Base-by-base conservation (phyloP, 2,329 filamentous ascomycete genomes). In the Polytolypa hystricis region DNA sequence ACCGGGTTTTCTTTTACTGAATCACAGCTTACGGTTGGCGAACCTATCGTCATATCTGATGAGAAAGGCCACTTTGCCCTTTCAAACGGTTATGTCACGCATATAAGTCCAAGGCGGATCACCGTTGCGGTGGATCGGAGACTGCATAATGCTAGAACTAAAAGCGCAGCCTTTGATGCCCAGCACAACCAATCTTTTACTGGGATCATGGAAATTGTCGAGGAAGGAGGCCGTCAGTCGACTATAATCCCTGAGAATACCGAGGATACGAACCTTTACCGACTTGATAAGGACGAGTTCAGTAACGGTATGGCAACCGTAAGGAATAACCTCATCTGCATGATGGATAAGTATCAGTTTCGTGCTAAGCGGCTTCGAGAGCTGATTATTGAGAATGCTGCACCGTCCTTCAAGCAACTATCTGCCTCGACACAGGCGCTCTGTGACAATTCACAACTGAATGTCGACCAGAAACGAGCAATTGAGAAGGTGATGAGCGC, bases 221-320 rank as follows among this genome's bases (percentile, higher is more conserved):
- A 30, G 18, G 33, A 8, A 4, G 20, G 10, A 8, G 28, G 37
- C 8, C 7, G 16, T 15, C 39, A 47, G 36, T 43, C 46, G 33
- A 43, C 35, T 23, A 42, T 47, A 16, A 46, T 39, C 10, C 51
- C 52, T 16, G 43, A 47, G 41, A 67, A 65, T 23, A 62, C 61
- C 0, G 62, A 67, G 16, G 64, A 72, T 23, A 64, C 74, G 39
- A 66, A 70, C 4, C 59, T 72, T 27, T 98, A 94, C 51, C 81
- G 91, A 16, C 67, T 98, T 3, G 91, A 98, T 61, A 95, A 95
- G 56, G 91, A 98, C 51, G 91, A 98, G 54, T 98, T 98, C 60
- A 93, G 85, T 61, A 96, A 93, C 51, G 91, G 91, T 39, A 93
- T 98, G 84, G 86, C 91, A 3, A 81, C 82, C 19, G 84, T 94